phyloP scores from a whole-genome alignment of 352 stramenopile species.

The Globisporangium cederbergense region DNA sequence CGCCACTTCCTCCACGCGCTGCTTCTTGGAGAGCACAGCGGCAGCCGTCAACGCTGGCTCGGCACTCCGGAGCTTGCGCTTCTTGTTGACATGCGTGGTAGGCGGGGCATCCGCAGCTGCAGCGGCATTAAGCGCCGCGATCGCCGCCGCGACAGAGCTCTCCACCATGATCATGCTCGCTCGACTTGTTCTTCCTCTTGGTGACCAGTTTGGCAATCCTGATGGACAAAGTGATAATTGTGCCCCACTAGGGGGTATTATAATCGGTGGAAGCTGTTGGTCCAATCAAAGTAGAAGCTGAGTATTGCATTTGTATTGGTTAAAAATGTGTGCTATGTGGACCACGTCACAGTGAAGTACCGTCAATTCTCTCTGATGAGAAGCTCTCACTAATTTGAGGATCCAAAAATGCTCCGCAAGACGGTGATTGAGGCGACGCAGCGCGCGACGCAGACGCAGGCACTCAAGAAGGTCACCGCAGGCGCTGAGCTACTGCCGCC shows the following conservation, averaged over 20 bases:
- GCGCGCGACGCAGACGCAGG: slow-evolving; percentile 48
- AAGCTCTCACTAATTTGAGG: not conserved
- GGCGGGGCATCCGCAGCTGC: not conserved
- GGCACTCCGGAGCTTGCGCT: slow-evolving; percentile 11
- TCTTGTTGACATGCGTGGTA: not conserved
- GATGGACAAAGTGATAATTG: not conserved
- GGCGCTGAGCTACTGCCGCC: slow-evolving; percentile 49
- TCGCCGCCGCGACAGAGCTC: slow-evolving; percentile 3
- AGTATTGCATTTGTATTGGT: too few species aligned
- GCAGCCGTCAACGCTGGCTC: not conserved
- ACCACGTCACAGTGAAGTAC: not conserved
- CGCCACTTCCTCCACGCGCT: slow-evolving; percentile 57
- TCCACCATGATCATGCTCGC: not conserved
- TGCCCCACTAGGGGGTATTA: too few species aligned
- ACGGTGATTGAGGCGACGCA: slow-evolving; percentile 60
- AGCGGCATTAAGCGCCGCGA: slow-evolving; percentile 5
- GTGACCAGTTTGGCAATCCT: not conserved
- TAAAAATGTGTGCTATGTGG: not conserved
- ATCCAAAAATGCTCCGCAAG: slow-evolving; percentile 45
- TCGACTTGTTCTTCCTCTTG: not conserved
- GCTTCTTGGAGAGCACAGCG: slow-evolving; percentile 42
- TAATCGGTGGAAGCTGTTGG: not conserved
- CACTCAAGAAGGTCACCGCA: slow-evolving; percentile 62
- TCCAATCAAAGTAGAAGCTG: not conserved
- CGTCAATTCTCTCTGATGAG: too few species aligned